These are phyloP conservation scores for Kodamaea ohmeri DNA, from an alignment of 1,139 yeast species.

Conservation along the genomic window DNA sequence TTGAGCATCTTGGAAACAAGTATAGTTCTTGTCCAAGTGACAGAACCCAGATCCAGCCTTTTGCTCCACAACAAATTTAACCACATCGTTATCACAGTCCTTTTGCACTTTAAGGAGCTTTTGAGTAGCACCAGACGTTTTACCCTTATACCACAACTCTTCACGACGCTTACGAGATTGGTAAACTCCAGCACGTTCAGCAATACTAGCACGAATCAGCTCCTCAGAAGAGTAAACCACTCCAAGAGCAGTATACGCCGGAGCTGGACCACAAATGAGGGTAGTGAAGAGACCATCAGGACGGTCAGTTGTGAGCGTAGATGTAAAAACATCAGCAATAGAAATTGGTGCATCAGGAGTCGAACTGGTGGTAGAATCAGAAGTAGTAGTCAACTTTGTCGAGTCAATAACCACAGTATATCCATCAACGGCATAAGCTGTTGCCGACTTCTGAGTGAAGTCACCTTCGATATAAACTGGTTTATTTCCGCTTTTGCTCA, in stretches of 20 bases:
- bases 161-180: conserved; percentile 87
- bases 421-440: conserved; percentile 32
- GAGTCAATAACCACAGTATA: conserved; percentile 50
- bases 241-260: conserved; percentile 63
- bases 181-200: conserved; percentile 84
- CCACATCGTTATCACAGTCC: conserved; percentile 92
- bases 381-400: conserved; percentile 41
- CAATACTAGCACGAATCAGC: conserved; percentile 78
- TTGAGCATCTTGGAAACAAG: conserved; percentile 65
- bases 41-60: conserved; percentile 81
- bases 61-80: conserved; percentile 83
- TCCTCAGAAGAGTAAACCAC: conserved; percentile 85
- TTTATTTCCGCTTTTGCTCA: conserved; percentile 42
- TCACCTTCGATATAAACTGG: conserved; percentile 32
- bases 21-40: conserved; percentile 66
- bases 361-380: too few relatives aligned
- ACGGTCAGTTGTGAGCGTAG: conserved; percentile 73
- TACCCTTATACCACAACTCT: conserved; percentile 90
- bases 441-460: conserved; percentile 27
- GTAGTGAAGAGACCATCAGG: conserved; percentile 84
- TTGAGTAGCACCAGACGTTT: conserved; percentile 93
- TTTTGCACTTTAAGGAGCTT: conserved; percentile 58
- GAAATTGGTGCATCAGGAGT: conserved; percentile 31
- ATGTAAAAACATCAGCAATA: conserved; percentile 51
- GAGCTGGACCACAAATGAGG: conserved; percentile 67